Evolutionary conservation across 2,329 filamentous ascomycete species (phyloP).

Genomic region (Cytospora piceae): DNA sequence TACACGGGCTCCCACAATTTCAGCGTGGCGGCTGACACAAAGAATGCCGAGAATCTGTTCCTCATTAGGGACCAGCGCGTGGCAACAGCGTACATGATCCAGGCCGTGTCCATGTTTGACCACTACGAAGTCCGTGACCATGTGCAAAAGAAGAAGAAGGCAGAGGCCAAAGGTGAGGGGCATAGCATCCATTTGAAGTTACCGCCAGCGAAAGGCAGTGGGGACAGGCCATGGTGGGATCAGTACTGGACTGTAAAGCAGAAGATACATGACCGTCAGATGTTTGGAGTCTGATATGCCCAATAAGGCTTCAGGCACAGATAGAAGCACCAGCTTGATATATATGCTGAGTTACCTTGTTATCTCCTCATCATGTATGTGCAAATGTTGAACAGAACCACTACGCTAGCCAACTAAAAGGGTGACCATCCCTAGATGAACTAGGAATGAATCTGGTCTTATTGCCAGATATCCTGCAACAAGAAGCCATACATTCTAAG

Average conservation of each 20-base stretch:
- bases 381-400: no score
- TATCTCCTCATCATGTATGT: no score
- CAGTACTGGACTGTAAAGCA: conserved; percentile 33
- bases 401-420: no score
- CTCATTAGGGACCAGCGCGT: conserved; percentile 31
- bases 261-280: conserved; percentile 32
- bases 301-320: not conserved
- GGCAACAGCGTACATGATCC: conserved; percentile 34
- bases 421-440: no score
- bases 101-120: conserved; percentile 34
- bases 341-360: no score
- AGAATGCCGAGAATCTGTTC: conserved; percentile 33
- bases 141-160: conserved; percentile 27
- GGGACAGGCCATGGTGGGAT: conserved; percentile 33
- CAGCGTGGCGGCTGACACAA: conserved; percentile 31
- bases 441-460: conserved; percentile 19
- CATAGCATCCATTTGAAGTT: conserved; percentile 29
- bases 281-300: conserved; percentile 29
- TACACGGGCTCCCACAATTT: conserved; percentile 35
- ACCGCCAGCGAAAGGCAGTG: conserved; percentile 25
- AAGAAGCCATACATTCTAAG: not conserved
- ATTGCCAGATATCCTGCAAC: conserved; percentile 31
- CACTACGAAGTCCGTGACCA: conserved; percentile 33
- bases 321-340: not conserved
- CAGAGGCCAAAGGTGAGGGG: conserved; percentile 28